A percentile compares a stretch with the other conserved stretches of the same genome.
Evolutionary conservation across 169 alveolate genomes (phyloP).

Genomic region (Miamiensis avidus): DNA sequence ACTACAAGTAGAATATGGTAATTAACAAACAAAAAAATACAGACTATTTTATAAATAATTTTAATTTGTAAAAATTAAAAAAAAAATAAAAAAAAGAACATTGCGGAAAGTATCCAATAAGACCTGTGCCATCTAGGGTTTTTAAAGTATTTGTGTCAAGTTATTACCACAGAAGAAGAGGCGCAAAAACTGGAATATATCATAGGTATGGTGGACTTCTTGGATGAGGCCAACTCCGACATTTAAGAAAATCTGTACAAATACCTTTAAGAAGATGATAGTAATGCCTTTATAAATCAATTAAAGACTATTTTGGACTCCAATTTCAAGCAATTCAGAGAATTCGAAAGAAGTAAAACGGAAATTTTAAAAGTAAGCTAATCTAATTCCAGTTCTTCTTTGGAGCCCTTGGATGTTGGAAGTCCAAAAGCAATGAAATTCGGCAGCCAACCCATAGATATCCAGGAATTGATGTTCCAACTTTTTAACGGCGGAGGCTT

Average conservation of each 20-base stretch:
- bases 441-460: too few relatives aligned
- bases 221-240: background rate
- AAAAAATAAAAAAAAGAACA: background rate
- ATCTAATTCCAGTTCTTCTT: background rate
- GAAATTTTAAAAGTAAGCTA: background rate
- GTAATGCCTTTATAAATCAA: background rate
- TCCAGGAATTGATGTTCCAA: too few relatives aligned
- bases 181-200: background rate
- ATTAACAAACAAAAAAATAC: too few relatives aligned
- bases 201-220: background rate
- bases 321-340: background rate
- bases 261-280: background rate
- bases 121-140: background rate
- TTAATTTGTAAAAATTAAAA: too few relatives aligned
- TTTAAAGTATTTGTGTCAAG: background rate
- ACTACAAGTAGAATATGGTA: background rate
- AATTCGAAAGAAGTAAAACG: slow-evolving; percentile 1
- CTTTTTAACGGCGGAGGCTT: too few relatives aligned
- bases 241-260: background rate
- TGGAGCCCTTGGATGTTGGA: too few relatives aligned
- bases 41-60: too few relatives aligned
- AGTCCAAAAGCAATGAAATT: too few relatives aligned
- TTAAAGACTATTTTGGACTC: background rate
- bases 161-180: background rate
- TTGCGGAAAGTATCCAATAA: background rate